A percentile compares a stretch with the other conserved stretches of the same genome.
Conservation (phyloP, 768 basidiomycete species). For the Agaricus blazei region DNA sequence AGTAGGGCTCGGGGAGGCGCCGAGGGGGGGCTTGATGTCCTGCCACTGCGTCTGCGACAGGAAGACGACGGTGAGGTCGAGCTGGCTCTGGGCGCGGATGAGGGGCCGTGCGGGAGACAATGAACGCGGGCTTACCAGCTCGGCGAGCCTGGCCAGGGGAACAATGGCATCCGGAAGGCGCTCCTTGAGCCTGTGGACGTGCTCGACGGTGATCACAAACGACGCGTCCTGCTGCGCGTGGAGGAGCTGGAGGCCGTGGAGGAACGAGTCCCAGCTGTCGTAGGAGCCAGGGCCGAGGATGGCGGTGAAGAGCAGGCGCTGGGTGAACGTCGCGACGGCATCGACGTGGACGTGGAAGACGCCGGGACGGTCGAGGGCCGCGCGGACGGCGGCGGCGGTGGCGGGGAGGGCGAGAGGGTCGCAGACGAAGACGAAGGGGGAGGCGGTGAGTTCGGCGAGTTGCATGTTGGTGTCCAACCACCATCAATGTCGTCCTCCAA, state of each 20-base stretch:
- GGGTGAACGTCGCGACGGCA: conserved; percentile 54
- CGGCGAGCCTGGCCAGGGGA: conserved; percentile 65
- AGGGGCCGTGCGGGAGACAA: background rate
- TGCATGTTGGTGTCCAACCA: conserved; percentile 23
- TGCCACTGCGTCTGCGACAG: conserved; percentile 67
- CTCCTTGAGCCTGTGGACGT: conserved; percentile 63
- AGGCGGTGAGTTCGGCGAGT: conserved; percentile 40
- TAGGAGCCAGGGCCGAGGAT: conserved; percentile 48
- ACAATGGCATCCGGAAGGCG: conserved; percentile 60
- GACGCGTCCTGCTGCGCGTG: conserved; percentile 19
- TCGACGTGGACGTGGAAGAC: conserved; percentile 45
- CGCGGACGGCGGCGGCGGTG: conserved; percentile 38
- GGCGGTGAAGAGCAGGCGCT: conserved; percentile 62
- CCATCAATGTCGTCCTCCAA: conserved; percentile 29
- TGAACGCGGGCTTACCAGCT: conserved; percentile 43
- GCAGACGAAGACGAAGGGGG: conserved; percentile 59
- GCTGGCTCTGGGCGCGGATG: conserved; percentile 6
- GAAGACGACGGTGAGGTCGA: conserved; percentile 57
- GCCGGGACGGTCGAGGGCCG: conserved; percentile 11
- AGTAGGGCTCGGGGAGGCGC: conserved; percentile 71
- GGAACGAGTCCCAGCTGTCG: conserved; percentile 62
- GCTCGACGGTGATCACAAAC: conserved; percentile 61
- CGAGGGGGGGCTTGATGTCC: conserved; percentile 62
- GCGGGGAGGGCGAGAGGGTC: conserved; percentile 47
- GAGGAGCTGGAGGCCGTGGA: conserved; percentile 55